Conservation (phyloP, 2,329 filamentous ascomycete genomes). For the Botrytis tulipae region DNA sequence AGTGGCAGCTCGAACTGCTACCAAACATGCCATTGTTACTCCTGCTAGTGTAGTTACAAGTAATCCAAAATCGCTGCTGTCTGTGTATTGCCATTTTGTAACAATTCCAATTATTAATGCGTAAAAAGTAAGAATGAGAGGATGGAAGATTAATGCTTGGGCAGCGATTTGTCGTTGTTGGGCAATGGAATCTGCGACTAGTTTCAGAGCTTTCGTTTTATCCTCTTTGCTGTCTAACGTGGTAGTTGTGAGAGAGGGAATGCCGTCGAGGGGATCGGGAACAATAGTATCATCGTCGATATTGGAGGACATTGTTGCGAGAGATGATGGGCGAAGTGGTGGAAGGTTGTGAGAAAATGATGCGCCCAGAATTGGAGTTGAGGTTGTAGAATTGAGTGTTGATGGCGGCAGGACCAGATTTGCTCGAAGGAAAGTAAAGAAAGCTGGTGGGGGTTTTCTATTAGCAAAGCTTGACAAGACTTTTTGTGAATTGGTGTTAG, state of each 20-base stretch:
- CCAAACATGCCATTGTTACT: slow-evolving; percentile 61
- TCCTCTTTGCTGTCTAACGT: slow-evolving; percentile 55
- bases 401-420: slow-evolving; percentile 67
- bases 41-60: slow-evolving; percentile 58
- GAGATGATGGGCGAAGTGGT: slow-evolving; percentile 41
- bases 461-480: slow-evolving; percentile 12
- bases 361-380: slow-evolving; percentile 62
- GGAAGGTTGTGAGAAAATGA: slow-evolving; percentile 44
- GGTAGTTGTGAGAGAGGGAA: slow-evolving; percentile 64
- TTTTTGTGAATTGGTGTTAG: neutral
- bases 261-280: slow-evolving; percentile 45
- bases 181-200: slow-evolving; percentile 78
- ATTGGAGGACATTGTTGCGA: slow-evolving; percentile 41
- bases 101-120: slow-evolving; percentile 44
- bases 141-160: slow-evolving; percentile 45
- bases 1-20: slow-evolving; percentile 59
- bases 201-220: slow-evolving; percentile 64
- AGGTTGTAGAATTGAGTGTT: slow-evolving; percentile 53
- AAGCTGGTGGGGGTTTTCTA: slow-evolving; percentile 53
- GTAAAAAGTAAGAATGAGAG: slow-evolving; percentile 51
- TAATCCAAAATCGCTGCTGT: slow-evolving; percentile 51
- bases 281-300: slow-evolving; percentile 35
- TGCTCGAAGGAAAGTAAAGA: slow-evolving; percentile 77
- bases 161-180: slow-evolving; percentile 67
- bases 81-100: slow-evolving; percentile 44